Percentiles rank a stretch among this genome's conserved stretches.
Evolutionary conservation across 768 basidiomycete species (phyloP).

Genomic region (Termitomyces sp.): DNA sequence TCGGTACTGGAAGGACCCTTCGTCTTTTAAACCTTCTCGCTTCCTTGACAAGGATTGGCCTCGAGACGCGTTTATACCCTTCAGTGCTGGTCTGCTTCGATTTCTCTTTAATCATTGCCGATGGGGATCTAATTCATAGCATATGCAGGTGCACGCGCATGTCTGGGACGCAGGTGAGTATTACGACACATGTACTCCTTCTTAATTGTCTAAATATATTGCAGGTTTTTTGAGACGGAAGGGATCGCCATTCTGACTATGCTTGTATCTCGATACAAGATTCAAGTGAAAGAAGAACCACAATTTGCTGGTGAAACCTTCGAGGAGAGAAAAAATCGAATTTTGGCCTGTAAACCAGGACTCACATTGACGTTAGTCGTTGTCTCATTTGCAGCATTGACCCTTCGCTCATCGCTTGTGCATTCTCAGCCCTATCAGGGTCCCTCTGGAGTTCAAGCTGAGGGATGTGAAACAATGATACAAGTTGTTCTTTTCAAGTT

Average conservation of each 20-base stretch:
- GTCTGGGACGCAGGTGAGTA: constrained; percentile 36
- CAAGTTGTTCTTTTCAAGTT: not conserved
- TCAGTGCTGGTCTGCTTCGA: constrained; percentile 33
- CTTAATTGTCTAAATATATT: not conserved
- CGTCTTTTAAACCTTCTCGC: constrained; percentile 37
- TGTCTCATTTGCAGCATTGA: not conserved
- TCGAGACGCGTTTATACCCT: constrained; percentile 49
- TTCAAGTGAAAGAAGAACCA: constrained; percentile 45
- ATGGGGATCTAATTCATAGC: not conserved
- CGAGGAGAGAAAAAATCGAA: constrained; percentile 35
- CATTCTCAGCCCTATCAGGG: constrained; percentile 20
- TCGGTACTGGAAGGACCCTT: constrained; percentile 50
- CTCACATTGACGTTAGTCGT: constrained; percentile 41
- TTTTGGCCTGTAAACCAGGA: constrained; percentile 28
- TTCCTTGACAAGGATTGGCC: constrained; percentile 47
- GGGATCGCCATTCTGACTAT: constrained; percentile 45
- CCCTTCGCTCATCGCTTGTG: not conserved
- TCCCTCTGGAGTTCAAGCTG: constrained; percentile 28
- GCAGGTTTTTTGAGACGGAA: constrained; percentile 48
- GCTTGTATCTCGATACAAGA: constrained; percentile 38
- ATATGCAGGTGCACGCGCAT: constrained; percentile 34
- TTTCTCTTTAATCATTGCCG: not conserved
- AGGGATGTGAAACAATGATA: constrained; percentile 10
- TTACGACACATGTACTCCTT: not conserved
- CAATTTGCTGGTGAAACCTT: constrained; percentile 41